Evolutionary conservation across 352 stramenopile genomes (phyloP).

Genomic region (Pelagophyceae sp.): DNA sequence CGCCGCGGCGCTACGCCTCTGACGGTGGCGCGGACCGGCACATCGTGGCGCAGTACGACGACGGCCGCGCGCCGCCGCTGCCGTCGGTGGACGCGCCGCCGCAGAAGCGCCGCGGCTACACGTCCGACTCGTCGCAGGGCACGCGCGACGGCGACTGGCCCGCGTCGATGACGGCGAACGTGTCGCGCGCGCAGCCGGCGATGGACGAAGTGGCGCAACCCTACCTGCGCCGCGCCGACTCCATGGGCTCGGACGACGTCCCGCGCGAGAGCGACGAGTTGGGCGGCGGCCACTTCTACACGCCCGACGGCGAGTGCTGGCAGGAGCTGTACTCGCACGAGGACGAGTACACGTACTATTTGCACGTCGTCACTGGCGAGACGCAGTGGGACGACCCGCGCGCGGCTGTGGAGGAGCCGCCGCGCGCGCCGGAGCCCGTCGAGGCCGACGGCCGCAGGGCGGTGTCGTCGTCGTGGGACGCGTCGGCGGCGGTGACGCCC

Average conservation of each 20-base stretch:
- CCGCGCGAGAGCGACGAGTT: neutral
- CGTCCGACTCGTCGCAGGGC: neutral
- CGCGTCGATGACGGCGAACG: neutral
- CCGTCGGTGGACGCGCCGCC: neutral
- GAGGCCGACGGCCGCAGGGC: neutral
- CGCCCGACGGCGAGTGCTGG: neutral
- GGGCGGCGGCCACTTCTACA: neutral
- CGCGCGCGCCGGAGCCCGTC: neutral
- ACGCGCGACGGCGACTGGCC: conserved; percentile 11
- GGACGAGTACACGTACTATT: neutral
- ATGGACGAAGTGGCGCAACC: too few relatives aligned
- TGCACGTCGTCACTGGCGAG: neutral
- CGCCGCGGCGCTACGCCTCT: too few relatives aligned
- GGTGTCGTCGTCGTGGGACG: neutral
- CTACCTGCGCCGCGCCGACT: too few relatives aligned
- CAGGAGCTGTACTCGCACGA: neutral
- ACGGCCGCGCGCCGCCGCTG: neutral
- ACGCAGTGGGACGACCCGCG: neutral
- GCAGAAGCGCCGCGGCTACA: neutral
- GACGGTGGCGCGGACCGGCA: neutral
- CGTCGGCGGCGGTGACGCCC: neutral
- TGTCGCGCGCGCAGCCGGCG: neutral
- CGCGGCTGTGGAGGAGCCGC: neutral
- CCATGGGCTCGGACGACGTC: neutral
- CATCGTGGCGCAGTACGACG: neutral